Evolutionary conservation across 331 rosid genomes (phyloP).

Genomic region (Acacia pycnantha): DNA sequence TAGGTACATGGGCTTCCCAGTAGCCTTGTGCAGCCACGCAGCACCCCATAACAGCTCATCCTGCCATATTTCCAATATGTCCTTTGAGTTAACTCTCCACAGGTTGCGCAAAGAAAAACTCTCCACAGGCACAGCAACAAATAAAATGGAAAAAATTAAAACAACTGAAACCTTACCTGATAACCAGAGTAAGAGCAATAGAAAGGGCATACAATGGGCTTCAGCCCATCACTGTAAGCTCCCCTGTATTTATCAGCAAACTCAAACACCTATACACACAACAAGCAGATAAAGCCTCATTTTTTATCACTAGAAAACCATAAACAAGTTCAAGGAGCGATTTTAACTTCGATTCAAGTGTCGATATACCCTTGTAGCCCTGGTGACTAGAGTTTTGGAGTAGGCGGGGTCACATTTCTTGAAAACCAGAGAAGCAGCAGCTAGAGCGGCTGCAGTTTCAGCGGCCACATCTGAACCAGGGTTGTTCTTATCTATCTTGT

Average conservation of each 20-base stretch:
- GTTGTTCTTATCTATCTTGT: conserved; percentile 61
- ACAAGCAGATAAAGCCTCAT: neutral
- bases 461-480: conserved; percentile 99
- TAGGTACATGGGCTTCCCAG: conserved; percentile 70
- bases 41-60: conserved; percentile 99
- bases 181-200: conserved; percentile 91
- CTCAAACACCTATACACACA: conserved; percentile 63
- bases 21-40: conserved; percentile 97
- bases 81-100: neutral
- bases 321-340: neutral
- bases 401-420: conserved; percentile 76
- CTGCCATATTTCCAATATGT: conserved; percentile 31
- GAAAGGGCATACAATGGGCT: conserved; percentile 72
- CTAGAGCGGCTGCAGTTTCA: conserved; percentile 99
- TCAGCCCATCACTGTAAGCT: conserved; percentile 71
- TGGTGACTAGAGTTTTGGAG: conserved; percentile 56
- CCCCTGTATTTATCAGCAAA: conserved; percentile 94
- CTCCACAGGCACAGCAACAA: neutral
- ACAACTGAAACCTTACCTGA: conserved; percentile 47
- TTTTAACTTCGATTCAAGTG: neutral
- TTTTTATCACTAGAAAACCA: neutral
- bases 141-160: neutral
- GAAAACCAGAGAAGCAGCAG: conserved; percentile 90
- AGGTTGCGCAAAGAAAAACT: too few relatives aligned
- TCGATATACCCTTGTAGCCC: conserved; percentile 67